phyloP scores from a whole-genome alignment of 306 rosid genomes.

The Nissolia schottii region DNA sequence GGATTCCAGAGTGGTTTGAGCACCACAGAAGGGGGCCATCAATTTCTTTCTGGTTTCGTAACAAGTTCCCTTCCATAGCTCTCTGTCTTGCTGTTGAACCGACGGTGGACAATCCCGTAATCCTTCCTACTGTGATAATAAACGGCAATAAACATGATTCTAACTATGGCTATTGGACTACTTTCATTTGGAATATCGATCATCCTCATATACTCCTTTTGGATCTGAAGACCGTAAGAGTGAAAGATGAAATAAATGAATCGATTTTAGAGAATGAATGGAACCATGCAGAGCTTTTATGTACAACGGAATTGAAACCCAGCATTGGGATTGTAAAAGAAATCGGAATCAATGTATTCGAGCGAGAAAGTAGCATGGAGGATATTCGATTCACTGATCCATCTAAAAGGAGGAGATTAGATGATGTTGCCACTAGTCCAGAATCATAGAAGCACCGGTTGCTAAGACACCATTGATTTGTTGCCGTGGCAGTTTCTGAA shows the following conservation, averaged over 20 bases:
- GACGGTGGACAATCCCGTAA: background rate
- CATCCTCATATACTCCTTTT: background rate
- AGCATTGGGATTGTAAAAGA: too few relatives aligned
- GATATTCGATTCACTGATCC: background rate
- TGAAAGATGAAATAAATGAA: background rate
- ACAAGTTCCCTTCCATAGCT: background rate
- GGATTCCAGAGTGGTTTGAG: conserved; percentile 12
- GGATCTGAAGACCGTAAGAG: background rate
- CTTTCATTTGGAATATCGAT: too few relatives aligned
- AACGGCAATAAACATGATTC: too few relatives aligned
- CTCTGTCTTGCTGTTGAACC: background rate
- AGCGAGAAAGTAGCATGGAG: background rate
- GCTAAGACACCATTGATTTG: too few relatives aligned
- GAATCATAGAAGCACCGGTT: too few relatives aligned
- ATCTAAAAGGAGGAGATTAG: background rate
- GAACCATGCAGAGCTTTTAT: background rate
- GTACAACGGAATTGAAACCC: too few relatives aligned
- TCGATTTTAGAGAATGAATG: too few relatives aligned
- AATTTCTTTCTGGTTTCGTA: conserved; percentile 16
- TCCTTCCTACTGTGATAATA: background rate
- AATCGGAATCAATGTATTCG: background rate
- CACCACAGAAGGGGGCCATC: background rate
- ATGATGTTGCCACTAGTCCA: too few relatives aligned
- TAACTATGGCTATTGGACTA: too few relatives aligned
- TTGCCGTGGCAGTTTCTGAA: too few relatives aligned